Percentiles rank a stretch among this genome's conserved stretches.
phyloP scores from a whole-genome alignment of 164 flowering plant species.

The Echeveria elegans region DNA sequence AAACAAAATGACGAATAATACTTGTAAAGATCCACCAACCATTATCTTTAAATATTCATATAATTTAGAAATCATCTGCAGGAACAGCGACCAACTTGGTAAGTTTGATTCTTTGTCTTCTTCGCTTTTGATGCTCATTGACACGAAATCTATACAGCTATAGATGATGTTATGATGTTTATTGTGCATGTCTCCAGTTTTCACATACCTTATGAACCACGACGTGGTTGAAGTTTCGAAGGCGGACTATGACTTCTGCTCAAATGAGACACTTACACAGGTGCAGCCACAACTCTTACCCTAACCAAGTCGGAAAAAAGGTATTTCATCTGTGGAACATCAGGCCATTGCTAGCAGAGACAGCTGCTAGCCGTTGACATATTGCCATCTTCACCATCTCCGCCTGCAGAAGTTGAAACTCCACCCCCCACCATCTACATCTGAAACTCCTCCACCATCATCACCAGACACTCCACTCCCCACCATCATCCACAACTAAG shows the following conservation, averaged over 20 bases:
- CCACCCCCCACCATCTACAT: neutral
- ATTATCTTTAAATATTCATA: neutral
- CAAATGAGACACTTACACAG: slow-evolving; percentile 14
- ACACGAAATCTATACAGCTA: no score
- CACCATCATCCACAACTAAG: neutral
- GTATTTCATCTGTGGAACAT: slow-evolving; percentile 65
- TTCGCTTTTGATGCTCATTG: neutral
- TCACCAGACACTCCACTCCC: neutral
- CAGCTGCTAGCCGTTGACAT: neutral
- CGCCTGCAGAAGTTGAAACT: neutral
- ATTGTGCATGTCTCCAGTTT: neutral
- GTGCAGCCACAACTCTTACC: slow-evolving; percentile 30
- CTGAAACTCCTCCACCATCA: neutral
- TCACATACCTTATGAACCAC: slow-evolving; percentile 15
- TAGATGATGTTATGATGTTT: neutral
- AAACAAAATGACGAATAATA: neutral
- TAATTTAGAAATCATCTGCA: neutral
- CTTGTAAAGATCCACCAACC: neutral
- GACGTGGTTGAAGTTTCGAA: neutral
- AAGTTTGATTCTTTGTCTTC: neutral
- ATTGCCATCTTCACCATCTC: neutral
- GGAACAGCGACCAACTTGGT: neutral
- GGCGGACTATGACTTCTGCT: neutral
- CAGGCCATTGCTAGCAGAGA: slow-evolving; percentile 12
- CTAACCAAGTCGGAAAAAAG: slow-evolving; percentile 41